These are phyloP conservation scores for Rhodamnia argentea DNA, from an alignment of 345 rosid species.

Conservation along the genomic window DNA sequence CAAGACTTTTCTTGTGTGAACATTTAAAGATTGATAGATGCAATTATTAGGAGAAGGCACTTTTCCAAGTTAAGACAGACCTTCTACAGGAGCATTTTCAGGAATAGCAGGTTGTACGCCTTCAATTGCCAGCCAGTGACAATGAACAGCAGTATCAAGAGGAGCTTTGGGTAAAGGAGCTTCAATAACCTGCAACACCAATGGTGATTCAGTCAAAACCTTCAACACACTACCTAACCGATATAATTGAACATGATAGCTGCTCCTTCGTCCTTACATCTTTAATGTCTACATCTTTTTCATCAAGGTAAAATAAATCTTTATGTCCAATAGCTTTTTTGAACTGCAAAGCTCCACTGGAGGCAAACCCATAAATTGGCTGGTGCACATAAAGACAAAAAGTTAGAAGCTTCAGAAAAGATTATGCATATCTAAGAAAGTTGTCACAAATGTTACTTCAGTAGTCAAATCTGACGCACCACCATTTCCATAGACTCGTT, in stretches of 20 bases:
- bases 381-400: slow-evolving; percentile 19
- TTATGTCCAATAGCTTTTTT: slow-evolving; percentile 83
- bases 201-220: neutral
- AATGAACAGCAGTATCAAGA: slow-evolving; percentile 67
- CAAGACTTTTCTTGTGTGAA: neutral
- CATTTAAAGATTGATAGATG: neutral
- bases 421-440: neutral
- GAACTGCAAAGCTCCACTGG: slow-evolving; percentile 73
- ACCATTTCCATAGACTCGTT: neutral
- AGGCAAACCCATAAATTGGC: slow-evolving; percentile 83
- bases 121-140: slow-evolving; percentile 99
- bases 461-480: neutral
- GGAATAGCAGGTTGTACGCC: slow-evolving; percentile 97
- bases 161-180: slow-evolving; percentile 97
- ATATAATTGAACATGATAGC: neutral
- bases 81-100: slow-evolving; percentile 87
- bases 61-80: slow-evolving; percentile 15
- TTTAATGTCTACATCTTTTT: slow-evolving; percentile 86
- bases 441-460: neutral
- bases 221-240: neutral
- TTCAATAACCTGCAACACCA: slow-evolving; percentile 64
- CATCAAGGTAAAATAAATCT: slow-evolving; percentile 87
- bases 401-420: neutral
- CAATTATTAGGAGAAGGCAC: neutral
- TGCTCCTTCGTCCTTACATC: slow-evolving; percentile 46